Conservation (phyloP, 163 green algal species). For the Chloromonas sp. region DNA sequence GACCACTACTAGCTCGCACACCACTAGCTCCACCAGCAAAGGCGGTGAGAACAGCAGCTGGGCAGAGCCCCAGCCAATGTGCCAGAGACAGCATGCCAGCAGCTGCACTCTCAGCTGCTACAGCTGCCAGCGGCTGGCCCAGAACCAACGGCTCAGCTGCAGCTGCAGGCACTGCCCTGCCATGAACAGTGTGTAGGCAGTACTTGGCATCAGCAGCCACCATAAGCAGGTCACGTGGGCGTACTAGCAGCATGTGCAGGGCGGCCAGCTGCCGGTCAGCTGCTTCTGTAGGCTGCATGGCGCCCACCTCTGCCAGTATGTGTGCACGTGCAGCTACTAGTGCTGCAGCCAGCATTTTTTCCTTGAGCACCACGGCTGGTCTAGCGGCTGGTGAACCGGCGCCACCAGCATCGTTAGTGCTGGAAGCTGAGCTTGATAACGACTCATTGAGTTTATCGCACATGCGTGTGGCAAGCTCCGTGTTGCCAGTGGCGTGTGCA, state of each 20-base stretch:
- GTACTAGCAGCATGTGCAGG: conserved; percentile 5
- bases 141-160: neutral
- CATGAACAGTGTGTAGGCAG: too few species aligned
- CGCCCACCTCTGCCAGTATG: neutral
- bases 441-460: neutral
- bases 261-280: conserved; percentile 5
- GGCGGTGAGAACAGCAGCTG: neutral
- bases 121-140: neutral
- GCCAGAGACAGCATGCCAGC: conserved; percentile 1
- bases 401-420: too few species aligned
- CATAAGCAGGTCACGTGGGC: neutral
- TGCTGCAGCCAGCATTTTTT: neutral
- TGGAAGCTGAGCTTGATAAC: too few species aligned
- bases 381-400: neutral
- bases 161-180: neutral
- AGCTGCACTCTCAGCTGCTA: neutral
- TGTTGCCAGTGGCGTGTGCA: neutral
- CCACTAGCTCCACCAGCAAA: too few species aligned
- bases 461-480: neutral
- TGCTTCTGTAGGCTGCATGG: conserved; percentile 9
- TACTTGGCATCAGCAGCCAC: neutral
- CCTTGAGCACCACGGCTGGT: neutral
- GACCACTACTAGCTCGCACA: too few species aligned
- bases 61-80: neutral
- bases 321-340: neutral